Conservation (phyloP, 2,329 filamentous ascomycete genomes). For the Arthrobotrys pseudoclavata region DNA sequence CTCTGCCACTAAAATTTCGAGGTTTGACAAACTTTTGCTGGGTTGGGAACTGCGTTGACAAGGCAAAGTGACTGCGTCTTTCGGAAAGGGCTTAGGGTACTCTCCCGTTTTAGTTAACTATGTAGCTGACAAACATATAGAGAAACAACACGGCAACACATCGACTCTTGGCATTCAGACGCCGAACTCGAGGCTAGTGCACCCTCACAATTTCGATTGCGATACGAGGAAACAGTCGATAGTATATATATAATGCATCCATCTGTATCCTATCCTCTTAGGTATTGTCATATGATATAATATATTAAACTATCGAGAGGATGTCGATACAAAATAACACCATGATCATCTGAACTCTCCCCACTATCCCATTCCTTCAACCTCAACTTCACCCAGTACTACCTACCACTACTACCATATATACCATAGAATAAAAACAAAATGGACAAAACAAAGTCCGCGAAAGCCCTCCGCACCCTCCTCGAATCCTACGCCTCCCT, state of each 20-base stretch:
- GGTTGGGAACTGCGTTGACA: background rate
- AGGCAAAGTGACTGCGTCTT: constrained; percentile 48
- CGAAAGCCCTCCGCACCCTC: constrained; percentile 22
- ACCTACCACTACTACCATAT: background rate
- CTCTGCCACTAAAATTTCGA: constrained; percentile 46
- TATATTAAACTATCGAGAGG: no score
- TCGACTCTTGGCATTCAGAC: background rate
- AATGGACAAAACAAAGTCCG: background rate
- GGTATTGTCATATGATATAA: no score
- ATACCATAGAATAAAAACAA: background rate
- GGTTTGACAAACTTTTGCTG: constrained; percentile 24
- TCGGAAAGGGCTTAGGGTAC: constrained; percentile 34
- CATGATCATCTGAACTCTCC: background rate
- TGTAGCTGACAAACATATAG: background rate
- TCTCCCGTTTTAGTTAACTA: background rate
- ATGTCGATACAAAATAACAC: no score
- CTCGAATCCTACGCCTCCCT: constrained; percentile 41
- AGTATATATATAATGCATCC: no score
- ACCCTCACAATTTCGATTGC: no score
- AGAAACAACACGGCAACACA: constrained; percentile 21
- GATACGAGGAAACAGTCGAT: no score
- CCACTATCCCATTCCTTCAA: background rate
- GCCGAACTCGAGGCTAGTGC: background rate
- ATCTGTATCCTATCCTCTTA: no score
- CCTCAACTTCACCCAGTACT: background rate